Evolutionary conservation across 73 alveolate genomes (phyloP).

Genomic region (Tetrahymena borealis): DNA sequence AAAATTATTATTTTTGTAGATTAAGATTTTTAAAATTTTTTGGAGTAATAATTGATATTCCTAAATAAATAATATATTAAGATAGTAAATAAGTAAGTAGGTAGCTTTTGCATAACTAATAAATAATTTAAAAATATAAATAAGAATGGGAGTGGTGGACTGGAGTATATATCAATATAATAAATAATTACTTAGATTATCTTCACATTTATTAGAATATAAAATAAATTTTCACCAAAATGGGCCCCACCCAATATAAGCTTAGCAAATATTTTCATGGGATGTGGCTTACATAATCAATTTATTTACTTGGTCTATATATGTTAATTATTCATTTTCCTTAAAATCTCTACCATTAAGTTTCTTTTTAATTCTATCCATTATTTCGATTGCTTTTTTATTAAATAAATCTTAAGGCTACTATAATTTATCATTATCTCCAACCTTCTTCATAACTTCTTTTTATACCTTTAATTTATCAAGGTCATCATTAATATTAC

Average conservation of each 20-base stretch:
- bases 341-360: constrained; percentile 42
- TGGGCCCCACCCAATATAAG: constrained; percentile 47
- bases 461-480: neutral
- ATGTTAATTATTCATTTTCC: constrained; percentile 21
- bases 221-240: constrained; percentile 11
- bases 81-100: too few relatives aligned
- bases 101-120: too few relatives aligned
- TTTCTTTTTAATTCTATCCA: constrained; percentile 38
- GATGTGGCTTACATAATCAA: constrained; percentile 32
- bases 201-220: too few relatives aligned
- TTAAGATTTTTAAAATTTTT: too few relatives aligned
- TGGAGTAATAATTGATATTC: too few relatives aligned
- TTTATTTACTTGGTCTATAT: constrained; percentile 24
- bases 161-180: too few relatives aligned
- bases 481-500: neutral
- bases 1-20: too few relatives aligned
- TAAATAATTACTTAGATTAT: too few relatives aligned
- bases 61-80: too few relatives aligned
- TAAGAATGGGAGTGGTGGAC: too few relatives aligned
- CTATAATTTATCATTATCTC: constrained; percentile 17
- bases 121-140: too few relatives aligned
- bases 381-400: constrained; percentile 33
- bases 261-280: constrained; percentile 40
- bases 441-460: constrained; percentile 22
- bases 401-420: constrained; percentile 40